phyloP scores from a whole-genome alignment of 2,329 filamentous ascomycete species.

The Xylariaceae sp. region DNA sequence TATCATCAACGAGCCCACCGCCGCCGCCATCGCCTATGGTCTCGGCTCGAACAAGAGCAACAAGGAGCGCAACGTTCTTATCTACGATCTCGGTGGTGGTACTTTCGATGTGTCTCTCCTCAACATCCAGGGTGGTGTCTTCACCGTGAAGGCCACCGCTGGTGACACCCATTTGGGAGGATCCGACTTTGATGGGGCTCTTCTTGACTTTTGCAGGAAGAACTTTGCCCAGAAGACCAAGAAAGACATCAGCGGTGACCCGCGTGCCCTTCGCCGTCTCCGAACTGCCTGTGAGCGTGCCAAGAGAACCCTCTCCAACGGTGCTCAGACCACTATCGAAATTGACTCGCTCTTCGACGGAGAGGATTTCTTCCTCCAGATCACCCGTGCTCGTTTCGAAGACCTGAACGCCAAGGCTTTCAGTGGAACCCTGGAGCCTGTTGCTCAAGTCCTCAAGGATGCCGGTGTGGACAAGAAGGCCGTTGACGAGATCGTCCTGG shows the following conservation, averaged over 20 bases:
- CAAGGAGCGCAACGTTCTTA: constrained; percentile 98
- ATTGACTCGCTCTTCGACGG: constrained; percentile 98
- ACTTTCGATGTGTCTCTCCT: constrained; percentile 99
- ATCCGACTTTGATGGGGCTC: constrained; percentile 93
- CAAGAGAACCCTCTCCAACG: constrained; percentile 97
- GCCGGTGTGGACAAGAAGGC: constrained; percentile 80
- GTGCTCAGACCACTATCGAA: constrained; percentile 95
- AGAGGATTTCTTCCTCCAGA: constrained; percentile 94
- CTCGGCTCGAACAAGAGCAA: constrained; percentile 90
- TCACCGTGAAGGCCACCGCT: constrained; percentile 97
- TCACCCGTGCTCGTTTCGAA: constrained; percentile 98
- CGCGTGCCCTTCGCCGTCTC: constrained; percentile 91
- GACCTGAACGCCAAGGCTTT: constrained; percentile 97
- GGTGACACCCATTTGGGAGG: constrained; percentile 97
- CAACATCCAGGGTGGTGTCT: constrained; percentile 98
- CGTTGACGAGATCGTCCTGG: constrained; percentile 97
- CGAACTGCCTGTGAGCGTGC: constrained; percentile 98
- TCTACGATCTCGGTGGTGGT: constrained; percentile 99
- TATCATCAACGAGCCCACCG: constrained; percentile 99
- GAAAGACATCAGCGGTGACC: constrained; percentile 68
- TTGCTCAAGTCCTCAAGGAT: constrained; percentile 96
- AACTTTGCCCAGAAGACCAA: constrained; percentile 82
- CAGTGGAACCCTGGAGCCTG: constrained; percentile 87
- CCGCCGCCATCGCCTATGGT: constrained; percentile 97
- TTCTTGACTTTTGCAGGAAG: constrained; percentile 95